Evolutionary conservation across 495 filamentous ascomycete genomes (phyloP), one percentile per base, ranked within the genome.

Genomic region (Penicillium silybi): DNA sequence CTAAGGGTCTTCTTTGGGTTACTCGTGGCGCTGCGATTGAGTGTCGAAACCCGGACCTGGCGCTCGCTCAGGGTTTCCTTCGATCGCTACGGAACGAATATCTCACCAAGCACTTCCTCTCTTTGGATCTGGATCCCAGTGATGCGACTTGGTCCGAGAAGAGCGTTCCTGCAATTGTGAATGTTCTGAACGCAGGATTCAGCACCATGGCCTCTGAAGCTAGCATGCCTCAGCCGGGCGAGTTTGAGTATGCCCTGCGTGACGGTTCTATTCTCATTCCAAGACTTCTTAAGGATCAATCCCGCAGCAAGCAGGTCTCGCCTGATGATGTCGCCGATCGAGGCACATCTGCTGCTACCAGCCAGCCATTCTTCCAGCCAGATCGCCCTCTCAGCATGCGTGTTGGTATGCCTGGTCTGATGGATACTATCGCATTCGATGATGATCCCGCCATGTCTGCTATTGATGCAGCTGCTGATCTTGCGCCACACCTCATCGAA

Each of bases 81-180:
- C 56, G 65, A 7, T 23, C 44, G 0, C 46, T 68, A 8, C 52
- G 63, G 8, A 38, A 35, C 27, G 65, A 66, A 42, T 50, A 59
- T 23, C 19, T 41, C 1, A 42, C 53, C 29, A 46, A 43, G 6
- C 40, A 26, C 27, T 59, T 29, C 17, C 17, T 61, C 20, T 37
- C 43, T 10, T 25, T 65, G 23, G 64, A 65, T 48, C 20, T 67
- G 7, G 64, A 65, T n/a, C 58, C 55, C 0, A 20, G 44, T 22
- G 20, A 10, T 5, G 18, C 49, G 4, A 2, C 10, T 13, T 37
- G 34, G 34, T 13, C 11, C 11, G 10, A 3, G n/a, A 37, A 37
- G 34, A 13, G 11, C 10, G 34, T 37, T 13, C 34, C 10, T 9
- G 34, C 34, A 16, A 13, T 37, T 37, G 34, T 16, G 34, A 37